Conservation (phyloP, 306 rosid genomes). For the Trifolium repens region DNA sequence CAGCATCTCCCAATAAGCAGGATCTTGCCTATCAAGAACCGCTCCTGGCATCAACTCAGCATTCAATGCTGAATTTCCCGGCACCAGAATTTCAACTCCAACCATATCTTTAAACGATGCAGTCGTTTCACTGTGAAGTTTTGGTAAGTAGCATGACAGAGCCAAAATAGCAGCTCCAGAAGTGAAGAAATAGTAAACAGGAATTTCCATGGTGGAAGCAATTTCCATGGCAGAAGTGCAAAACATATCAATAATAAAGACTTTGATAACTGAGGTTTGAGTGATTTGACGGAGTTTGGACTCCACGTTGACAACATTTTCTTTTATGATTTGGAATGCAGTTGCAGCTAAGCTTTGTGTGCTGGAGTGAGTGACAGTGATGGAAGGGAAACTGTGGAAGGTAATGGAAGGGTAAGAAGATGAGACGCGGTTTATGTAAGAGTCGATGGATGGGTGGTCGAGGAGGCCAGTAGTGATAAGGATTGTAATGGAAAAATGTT, state of each 20-base stretch:
- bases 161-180: constrained; percentile 40
- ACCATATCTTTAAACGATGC: constrained; percentile 26
- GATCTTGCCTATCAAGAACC: constrained; percentile 31
- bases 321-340: neutral
- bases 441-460: constrained; percentile 32
- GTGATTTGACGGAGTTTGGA: constrained; percentile 11
- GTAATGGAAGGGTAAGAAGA: constrained; percentile 32
- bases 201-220: constrained; percentile 19
- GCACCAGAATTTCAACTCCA: constrained; percentile 18
- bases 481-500: neutral
- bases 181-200: constrained; percentile 39
- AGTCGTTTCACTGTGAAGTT: neutral
- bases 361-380: neutral
- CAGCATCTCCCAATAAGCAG: constrained; percentile 35
- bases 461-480: constrained; percentile 31
- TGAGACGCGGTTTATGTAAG: constrained; percentile 10
- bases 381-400: constrained; percentile 40
- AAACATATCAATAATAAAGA: constrained; percentile 38
- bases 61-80: constrained; percentile 26
- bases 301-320: constrained; percentile 18
- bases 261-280: neutral
- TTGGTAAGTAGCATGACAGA: constrained; percentile 8
- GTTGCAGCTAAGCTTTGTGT: neutral
- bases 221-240: constrained; percentile 13
- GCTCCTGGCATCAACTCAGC: constrained; percentile 31